Evolutionary conservation across 306 rosid species (phyloP), one percentile per base, ranked within the genome.

Genomic region (Alnus glutinosa): DNA sequence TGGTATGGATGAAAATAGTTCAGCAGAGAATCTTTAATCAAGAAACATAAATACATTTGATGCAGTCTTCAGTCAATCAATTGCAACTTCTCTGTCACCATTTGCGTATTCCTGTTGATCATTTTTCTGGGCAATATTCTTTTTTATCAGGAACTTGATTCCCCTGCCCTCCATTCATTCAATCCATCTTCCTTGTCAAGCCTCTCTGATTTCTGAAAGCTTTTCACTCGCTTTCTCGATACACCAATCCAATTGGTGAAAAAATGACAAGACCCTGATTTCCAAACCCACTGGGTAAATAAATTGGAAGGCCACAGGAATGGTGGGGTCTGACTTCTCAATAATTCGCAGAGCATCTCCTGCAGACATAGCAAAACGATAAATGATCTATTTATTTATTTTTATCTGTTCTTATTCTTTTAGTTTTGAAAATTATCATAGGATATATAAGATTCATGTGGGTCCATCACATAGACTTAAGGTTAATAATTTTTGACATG

Each of bases 121-220:
- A 49, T 32, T 81, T 39, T 58, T 81, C 63, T 19, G 55, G 16
- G 80, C 52, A 75, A 46, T 55, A 67, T 58, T 48, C 51, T 19
- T 70, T 19, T 70, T 28, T 28, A 48, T 75, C 73, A 4, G 47
- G 84, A 81, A 81, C 67, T 76, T 14, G 77, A 75, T 81, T 75
- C 84, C 73, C 13, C 7, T 39, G 4, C 44, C 44, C 44, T 39
- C 44, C 4, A 39, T 42, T 2, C 49, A 46, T 52, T 80, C 30
- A 73, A 57, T 52, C 82, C 47, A 10, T 12, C 82, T 80, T 54
- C 42, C 52, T 42, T 44, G 10, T 49, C 57, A 74, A 54, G 68
- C 9, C 66, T 36, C 28, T 1, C 30, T 6, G 49, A 16, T 9
- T 46, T 46, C 23, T 7, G 57, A 30, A 12, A 32, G 48, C 75